These are phyloP conservation scores for Gentiana macrophylla DNA, from an alignment of 257 asterid species.

Conservation along the genomic window DNA sequence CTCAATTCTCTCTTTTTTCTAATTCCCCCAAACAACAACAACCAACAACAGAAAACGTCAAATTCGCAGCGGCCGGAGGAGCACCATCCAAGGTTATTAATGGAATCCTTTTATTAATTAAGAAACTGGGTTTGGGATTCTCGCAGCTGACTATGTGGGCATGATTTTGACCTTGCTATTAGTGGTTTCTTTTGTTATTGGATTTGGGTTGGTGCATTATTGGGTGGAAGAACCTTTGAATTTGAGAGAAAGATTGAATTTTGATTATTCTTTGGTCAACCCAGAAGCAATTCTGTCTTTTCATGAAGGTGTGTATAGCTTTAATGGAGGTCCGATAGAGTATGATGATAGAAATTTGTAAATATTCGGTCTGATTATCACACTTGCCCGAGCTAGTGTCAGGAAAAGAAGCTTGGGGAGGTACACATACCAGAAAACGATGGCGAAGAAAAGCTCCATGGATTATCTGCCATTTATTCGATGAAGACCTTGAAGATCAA, in stretches of 20 bases:
- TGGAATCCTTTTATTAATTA: conserved; percentile 22
- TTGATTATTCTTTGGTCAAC: conserved; percentile 47
- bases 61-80: conserved; percentile 8
- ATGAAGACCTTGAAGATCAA: too few relatives aligned
- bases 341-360: too few relatives aligned
- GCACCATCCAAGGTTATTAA: conserved; percentile 11
- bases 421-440: too few relatives aligned
- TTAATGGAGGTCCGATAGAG: conserved; percentile 1
- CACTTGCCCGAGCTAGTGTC: too few relatives aligned
- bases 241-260: conserved; percentile 36
- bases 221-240: conserved; percentile 67
- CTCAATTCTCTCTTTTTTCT: conserved; percentile 2
- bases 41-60: conserved; percentile 2
- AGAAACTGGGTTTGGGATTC: conserved; percentile 43
- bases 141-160: conserved; percentile 54
- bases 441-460: too few relatives aligned
- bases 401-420: too few relatives aligned
- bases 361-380: too few relatives aligned
- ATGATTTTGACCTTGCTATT: conserved; percentile 29
- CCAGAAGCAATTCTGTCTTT: conserved; percentile 44
- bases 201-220: conserved; percentile 41
- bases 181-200: conserved; percentile 39
- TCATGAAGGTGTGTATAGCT: conserved; percentile 1
- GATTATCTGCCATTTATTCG: too few relatives aligned
- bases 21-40: conserved; percentile 11